Conservation (phyloP, 176 grass and related monocot genomes). For the Oryza coarctata region DNA sequence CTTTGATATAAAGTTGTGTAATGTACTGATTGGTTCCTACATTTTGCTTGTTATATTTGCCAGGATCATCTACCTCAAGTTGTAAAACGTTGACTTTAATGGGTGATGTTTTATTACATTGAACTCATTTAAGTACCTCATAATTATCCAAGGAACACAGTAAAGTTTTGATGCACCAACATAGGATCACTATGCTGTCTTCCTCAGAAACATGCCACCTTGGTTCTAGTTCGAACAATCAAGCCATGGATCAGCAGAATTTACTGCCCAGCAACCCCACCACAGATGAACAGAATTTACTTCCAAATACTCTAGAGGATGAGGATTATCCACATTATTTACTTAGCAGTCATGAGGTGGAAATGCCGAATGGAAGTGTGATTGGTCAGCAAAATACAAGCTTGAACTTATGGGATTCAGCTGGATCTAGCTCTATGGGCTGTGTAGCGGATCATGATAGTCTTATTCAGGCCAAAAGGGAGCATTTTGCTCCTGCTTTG, state of each 20-base stretch:
- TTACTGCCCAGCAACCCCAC: conserved; percentile 40
- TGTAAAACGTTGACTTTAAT: conserved; percentile 20
- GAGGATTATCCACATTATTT: conserved; percentile 48
- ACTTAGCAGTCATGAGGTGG: conserved; percentile 37
- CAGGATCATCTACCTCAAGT: conserved; percentile 30
- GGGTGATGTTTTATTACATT: conserved; percentile 19
- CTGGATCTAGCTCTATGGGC: conserved; percentile 55
- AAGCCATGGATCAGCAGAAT: conserved; percentile 52
- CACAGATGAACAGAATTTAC: conserved; percentile 47
- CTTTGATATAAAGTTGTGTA: not conserved
- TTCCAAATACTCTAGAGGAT: conserved; percentile 33
- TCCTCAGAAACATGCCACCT: conserved; percentile 58
- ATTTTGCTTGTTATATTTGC: conserved; percentile 2
- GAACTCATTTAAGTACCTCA: conserved; percentile 25
- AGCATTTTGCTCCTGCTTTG: conserved; percentile 41
- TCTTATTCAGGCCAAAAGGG: conserved; percentile 44
- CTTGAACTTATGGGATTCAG: conserved; percentile 54
- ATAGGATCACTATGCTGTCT: conserved; percentile 49
- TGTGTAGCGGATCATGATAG: conserved; percentile 36
- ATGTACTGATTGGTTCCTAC: not conserved
- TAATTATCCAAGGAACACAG: conserved; percentile 22
- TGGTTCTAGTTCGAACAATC: conserved; percentile 54
- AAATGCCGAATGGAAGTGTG: conserved; percentile 31
- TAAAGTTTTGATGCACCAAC: conserved; percentile 48
- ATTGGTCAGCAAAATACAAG: conserved; percentile 42